These are phyloP conservation scores for Misopates orontium DNA, from an alignment of 257 asterid genomes.

Conservation along the genomic window DNA sequence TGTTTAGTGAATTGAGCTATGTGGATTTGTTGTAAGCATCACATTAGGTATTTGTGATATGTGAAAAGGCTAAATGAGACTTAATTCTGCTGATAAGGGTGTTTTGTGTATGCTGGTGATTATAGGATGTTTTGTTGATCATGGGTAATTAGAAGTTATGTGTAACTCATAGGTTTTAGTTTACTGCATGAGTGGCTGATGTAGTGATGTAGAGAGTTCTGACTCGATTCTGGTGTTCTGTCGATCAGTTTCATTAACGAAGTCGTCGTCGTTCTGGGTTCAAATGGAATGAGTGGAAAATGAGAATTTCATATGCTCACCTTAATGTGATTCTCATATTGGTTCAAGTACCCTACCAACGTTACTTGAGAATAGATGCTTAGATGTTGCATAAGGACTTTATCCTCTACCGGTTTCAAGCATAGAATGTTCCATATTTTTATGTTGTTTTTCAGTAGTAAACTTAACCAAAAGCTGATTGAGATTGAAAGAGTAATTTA, in stretches of 20 bases:
- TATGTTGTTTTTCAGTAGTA: slow-evolving; percentile 2
- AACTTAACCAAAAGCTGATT: slow-evolving; percentile 3
- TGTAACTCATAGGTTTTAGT: neutral
- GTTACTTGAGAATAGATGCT: neutral
- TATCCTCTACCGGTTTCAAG: no score
- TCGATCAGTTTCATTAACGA: neutral
- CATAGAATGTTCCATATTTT: neutral
- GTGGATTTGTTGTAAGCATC: no score
- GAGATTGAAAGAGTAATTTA: no score
- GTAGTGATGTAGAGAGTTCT: neutral
- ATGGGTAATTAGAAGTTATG: neutral
- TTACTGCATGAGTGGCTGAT: slow-evolving; percentile 3
- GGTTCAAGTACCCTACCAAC: neutral
- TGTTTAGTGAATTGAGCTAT: no score
- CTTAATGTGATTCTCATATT: neutral
- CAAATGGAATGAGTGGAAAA: neutral
- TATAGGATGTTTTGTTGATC: neutral
- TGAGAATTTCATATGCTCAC: no score
- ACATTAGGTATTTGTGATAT: no score
- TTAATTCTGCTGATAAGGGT: no score
- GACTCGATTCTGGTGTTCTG: neutral
- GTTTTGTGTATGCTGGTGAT: no score
- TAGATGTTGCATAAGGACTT: neutral
- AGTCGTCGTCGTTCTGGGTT: neutral
- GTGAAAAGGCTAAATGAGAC: no score